Percentiles rank a stretch among this genome's conserved stretches.
Evolutionary conservation across 2,329 filamentous ascomycete species (phyloP).

Genomic region (Trichophyton simii): DNA sequence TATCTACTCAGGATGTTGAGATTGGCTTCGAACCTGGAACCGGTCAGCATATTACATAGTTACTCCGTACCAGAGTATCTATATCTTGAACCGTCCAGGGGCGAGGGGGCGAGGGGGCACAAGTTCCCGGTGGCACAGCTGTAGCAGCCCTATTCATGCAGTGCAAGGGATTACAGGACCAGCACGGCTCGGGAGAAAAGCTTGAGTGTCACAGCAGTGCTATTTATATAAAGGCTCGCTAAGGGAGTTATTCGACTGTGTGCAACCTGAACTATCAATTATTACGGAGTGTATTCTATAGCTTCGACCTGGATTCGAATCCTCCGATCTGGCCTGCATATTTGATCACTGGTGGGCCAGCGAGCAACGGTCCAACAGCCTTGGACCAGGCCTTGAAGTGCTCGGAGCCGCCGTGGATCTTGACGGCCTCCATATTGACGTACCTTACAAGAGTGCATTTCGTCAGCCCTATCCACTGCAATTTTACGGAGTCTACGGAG

Average conservation of each 20-base stretch:
- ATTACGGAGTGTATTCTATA: background rate
- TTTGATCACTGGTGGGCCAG: slow-evolving; percentile 6
- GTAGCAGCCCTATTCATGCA: slow-evolving; percentile 2
- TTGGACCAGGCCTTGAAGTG: slow-evolving; percentile 11
- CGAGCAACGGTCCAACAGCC: slow-evolving; percentile 7
- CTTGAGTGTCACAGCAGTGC: background rate
- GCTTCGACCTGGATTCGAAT: slow-evolving; percentile 11
- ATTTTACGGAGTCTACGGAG: background rate
- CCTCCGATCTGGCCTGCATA: slow-evolving; percentile 9
- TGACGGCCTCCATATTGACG: slow-evolving; percentile 8
- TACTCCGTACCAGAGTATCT: background rate
- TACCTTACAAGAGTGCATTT: slow-evolving; percentile 7
- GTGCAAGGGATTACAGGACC: background rate
- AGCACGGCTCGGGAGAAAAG: background rate
- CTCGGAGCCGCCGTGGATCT: slow-evolving; percentile 9
- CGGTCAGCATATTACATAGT: background rate
- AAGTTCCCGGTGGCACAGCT: background rate
- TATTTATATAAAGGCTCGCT: background rate
- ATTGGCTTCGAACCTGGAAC: background rate
- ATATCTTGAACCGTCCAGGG: background rate
- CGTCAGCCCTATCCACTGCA: no score
- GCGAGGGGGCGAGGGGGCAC: background rate
- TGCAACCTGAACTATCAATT: no score
- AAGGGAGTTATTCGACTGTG: background rate
- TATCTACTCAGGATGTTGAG: no score